Evolutionary conservation across 257 asterid species (phyloP).

Genomic region (Asclepias syriaca): DNA sequence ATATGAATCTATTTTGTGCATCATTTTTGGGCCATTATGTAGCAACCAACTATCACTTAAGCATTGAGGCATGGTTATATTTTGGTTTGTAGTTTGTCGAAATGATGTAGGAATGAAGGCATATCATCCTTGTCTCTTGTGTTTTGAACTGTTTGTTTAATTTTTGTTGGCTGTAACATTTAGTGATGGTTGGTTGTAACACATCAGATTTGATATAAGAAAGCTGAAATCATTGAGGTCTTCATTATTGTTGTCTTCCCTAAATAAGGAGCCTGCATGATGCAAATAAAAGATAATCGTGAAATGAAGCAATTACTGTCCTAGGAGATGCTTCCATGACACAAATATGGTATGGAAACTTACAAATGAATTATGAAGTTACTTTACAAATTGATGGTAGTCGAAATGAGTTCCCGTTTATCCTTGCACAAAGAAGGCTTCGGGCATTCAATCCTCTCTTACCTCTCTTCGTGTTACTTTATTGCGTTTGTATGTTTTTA

Average conservation of each 20-base stretch:
- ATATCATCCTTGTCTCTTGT: not conserved
- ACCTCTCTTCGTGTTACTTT: not conserved
- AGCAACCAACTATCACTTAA: not conserved
- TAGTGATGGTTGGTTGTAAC: not conserved
- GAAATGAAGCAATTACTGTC: not conserved
- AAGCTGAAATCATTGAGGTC: not conserved
- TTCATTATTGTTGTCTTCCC: not conserved
- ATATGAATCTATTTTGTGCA: not conserved
- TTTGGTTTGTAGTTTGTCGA: not conserved
- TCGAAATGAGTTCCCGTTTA: not conserved
- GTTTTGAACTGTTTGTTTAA: not conserved
- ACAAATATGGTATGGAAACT: not conserved
- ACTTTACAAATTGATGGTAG: not conserved
- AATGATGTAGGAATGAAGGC: not conserved
- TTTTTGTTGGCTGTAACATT: not conserved
- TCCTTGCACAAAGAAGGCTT: not conserved
- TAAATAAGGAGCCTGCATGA: not conserved
- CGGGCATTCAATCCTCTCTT: not conserved
- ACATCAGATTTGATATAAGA: not conserved
- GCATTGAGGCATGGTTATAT: not conserved
- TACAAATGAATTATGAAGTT: too few species aligned
- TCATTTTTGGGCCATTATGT: not conserved
- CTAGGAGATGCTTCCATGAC: not conserved
- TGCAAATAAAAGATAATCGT: not conserved
- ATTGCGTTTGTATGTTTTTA: not conserved